phyloP scores from a whole-genome alignment of 2,329 filamentous ascomycete genomes.

The Sordariomycetes sp. region DNA sequence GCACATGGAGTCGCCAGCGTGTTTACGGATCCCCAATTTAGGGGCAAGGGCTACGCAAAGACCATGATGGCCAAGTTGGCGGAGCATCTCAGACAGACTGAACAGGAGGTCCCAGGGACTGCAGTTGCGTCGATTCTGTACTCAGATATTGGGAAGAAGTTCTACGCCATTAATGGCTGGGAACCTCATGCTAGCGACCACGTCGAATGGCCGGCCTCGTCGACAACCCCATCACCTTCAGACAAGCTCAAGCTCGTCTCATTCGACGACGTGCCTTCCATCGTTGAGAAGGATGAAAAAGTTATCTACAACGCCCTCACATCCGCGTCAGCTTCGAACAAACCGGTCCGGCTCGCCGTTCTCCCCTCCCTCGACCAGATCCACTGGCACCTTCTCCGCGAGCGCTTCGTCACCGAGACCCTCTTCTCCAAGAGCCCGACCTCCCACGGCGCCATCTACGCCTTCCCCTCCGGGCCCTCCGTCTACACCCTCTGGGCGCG shows the following conservation, averaged over 20 bases:
- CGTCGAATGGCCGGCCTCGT: constrained; percentile 43
- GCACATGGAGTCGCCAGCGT: constrained; percentile 73
- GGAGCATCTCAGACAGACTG: constrained; percentile 19
- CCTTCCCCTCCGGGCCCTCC: constrained; percentile 37
- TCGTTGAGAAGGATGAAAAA: constrained; percentile 57
- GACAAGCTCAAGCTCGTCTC: constrained; percentile 34
- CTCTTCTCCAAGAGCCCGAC: constrained; percentile 39
- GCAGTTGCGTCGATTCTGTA: constrained; percentile 60
- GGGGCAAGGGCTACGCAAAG: constrained; percentile 67
- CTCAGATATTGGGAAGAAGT: constrained; percentile 77
- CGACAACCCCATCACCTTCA: constrained; percentile 10
- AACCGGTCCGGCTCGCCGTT: constrained; percentile 8
- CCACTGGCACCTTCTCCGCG: constrained; percentile 61
- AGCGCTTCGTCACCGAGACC: constrained; percentile 64
- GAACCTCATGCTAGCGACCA: constrained; percentile 64
- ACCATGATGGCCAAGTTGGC: constrained; percentile 65
- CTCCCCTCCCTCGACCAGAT: constrained; percentile 20
- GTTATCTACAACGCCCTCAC: constrained; percentile 47
- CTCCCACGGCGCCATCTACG: constrained; percentile 65
- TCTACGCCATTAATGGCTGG: constrained; percentile 76
- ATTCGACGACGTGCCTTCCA: constrained; percentile 43
- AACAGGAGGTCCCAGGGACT: constrained; percentile 11
- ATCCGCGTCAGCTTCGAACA: constrained; percentile 1
- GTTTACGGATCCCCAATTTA: constrained; percentile 58
- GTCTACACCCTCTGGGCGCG: constrained; percentile 69